A percentile compares a stretch with the other conserved stretches of the same genome.
Conservation (phyloP, 768 basidiomycete species). For the Pulveroboletus sp. region DNA sequence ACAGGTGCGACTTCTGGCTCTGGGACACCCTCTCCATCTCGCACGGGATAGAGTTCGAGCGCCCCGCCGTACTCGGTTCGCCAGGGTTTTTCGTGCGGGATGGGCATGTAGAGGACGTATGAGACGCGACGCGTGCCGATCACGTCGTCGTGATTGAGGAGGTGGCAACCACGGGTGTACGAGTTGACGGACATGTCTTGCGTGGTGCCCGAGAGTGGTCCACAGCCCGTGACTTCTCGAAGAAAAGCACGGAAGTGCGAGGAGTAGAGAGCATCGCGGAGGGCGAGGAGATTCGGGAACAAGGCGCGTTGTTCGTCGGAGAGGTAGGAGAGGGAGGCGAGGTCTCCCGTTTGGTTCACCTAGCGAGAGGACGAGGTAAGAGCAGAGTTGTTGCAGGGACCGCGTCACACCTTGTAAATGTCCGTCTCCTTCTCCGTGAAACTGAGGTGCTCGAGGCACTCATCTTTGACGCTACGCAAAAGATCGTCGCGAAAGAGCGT, state of each 20-base stretch:
- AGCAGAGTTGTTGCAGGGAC: not conserved
- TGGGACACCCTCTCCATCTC: constrained; percentile 48
- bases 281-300: constrained; percentile 72
- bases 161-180: constrained; percentile 87
- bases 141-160: constrained; percentile 98
- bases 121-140: constrained; percentile 92
- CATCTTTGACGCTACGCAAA: constrained; percentile 75
- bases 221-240: constrained; percentile 85
- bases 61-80: constrained; percentile 89
- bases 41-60: constrained; percentile 85
- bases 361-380: constrained; percentile 29
- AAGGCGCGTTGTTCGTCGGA: constrained; percentile 70
- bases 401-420: constrained; percentile 81
- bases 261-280: constrained; percentile 92
- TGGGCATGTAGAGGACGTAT: constrained; percentile 95
- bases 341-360: constrained; percentile 97
- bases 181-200: constrained; percentile 95
- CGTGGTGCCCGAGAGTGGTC: constrained; percentile 83
- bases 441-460: constrained; percentile 71
- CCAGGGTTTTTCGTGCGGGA: constrained; percentile 72
- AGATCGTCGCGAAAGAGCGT: constrained; percentile 83
- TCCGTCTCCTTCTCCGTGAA: constrained; percentile 96
- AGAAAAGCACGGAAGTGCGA: constrained; percentile 76
- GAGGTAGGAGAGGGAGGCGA: constrained; percentile 89
- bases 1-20: constrained; percentile 66